phyloP scores from a whole-genome alignment of 306 rosid species.

The Phaseolus lunatus region DNA sequence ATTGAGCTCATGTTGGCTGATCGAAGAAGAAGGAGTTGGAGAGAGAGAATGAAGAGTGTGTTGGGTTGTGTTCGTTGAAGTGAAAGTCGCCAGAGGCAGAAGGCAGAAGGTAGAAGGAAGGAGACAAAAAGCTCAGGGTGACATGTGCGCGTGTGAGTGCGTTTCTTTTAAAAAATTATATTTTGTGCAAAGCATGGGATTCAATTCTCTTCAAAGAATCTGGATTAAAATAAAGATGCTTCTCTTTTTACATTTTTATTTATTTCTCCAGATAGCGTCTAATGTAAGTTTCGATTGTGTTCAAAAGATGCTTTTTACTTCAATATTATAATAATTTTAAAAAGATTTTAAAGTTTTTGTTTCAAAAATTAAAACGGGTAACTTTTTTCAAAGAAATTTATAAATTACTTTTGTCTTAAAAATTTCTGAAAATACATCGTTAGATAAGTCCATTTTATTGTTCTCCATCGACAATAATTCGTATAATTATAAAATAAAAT shows the following conservation, averaged over 20 bases:
- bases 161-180: not conserved
- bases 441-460: not conserved
- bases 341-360: no score
- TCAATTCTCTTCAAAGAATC: slow-evolving; percentile 14
- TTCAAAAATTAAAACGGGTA: no score
- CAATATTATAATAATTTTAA: no score
- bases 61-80: not conserved
- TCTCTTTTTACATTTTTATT: not conserved
- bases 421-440: not conserved
- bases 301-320: not conserved
- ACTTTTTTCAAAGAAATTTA: not conserved
- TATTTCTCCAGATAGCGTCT: not conserved
- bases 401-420: not conserved
- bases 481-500: no score
- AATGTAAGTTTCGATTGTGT: not conserved
- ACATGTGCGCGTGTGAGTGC: slow-evolving; percentile 7
- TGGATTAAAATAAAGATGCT: slow-evolving; percentile 1
- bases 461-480: no score
- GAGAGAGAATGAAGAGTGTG: not conserved
- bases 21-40: not conserved
- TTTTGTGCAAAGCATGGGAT: slow-evolving; percentile 3
- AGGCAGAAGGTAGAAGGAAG: not conserved
- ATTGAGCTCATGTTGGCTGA: slow-evolving; percentile 69
- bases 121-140: not conserved
- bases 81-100: not conserved